Conservation (phyloP, 176 grass and related monocot genomes). For the Saccharum officinarum region DNA sequence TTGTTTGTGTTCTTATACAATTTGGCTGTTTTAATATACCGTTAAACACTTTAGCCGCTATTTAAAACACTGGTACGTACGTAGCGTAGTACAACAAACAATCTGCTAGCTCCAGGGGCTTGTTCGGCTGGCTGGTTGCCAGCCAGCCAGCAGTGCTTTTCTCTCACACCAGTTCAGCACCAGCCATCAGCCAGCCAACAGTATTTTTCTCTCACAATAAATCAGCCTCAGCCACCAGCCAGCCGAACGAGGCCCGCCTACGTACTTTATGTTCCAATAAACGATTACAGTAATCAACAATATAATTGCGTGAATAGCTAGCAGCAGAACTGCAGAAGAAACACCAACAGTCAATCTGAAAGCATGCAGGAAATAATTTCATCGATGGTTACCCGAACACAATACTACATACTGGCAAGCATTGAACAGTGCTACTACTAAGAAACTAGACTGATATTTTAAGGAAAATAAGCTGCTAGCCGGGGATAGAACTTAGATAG, state of each 20-base stretch:
- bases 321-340: neutral
- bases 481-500: neutral
- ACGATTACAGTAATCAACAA: neutral
- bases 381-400: too few relatives aligned
- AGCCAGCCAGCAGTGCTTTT: too few relatives aligned
- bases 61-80: too few relatives aligned
- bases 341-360: neutral
- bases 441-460: neutral
- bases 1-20: too few relatives aligned
- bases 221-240: too few relatives aligned
- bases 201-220: too few relatives aligned
- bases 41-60: too few relatives aligned
- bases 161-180: too few relatives aligned
- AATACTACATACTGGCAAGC: neutral
- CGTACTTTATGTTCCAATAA: neutral
- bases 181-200: too few relatives aligned
- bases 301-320: neutral
- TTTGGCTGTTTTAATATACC: too few relatives aligned
- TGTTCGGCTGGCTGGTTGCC: too few relatives aligned
- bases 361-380: slow-evolving; percentile 1
- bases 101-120: neutral
- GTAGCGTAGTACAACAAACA: neutral
- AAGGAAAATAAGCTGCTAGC: neutral
- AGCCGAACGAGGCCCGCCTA: too few relatives aligned
- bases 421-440: neutral